Conservation (phyloP, 805 yeast species). For the Wickerhamiella azymoides region DNA sequence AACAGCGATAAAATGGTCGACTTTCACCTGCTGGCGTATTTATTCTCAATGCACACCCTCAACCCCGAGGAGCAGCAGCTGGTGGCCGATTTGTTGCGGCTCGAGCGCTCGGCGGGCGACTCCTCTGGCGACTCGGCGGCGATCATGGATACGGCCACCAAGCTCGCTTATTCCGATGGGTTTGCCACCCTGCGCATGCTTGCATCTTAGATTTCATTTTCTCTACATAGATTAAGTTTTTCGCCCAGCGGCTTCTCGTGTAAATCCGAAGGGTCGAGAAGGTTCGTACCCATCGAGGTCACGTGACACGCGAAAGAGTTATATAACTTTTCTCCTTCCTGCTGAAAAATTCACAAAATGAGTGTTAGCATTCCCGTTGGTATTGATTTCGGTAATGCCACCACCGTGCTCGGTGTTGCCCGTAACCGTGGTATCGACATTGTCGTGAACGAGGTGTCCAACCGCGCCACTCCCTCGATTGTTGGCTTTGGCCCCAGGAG, state of each 20-base stretch:
- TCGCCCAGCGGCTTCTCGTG: no score
- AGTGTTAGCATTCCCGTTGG: slow-evolving; percentile 40
- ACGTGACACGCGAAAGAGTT: not conserved
- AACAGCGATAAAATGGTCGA: slow-evolving; percentile 32
- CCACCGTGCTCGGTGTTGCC: slow-evolving; percentile 84
- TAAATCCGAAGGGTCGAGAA: not conserved
- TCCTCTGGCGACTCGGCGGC: slow-evolving; percentile 24
- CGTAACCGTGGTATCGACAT: slow-evolving; percentile 97
- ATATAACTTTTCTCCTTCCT: not conserved
- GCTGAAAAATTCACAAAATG: slow-evolving; percentile 11
- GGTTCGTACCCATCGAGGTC: not conserved
- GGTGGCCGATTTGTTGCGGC: slow-evolving; percentile 27
- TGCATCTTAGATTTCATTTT: slow-evolving; percentile 1
- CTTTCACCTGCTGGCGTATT: slow-evolving; percentile 59
- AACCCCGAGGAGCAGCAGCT: slow-evolving; percentile 39
- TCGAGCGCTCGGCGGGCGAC: slow-evolving; percentile 1
- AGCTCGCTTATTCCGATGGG: slow-evolving; percentile 15
- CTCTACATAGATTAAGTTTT: not conserved
- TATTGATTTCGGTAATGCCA: slow-evolving; percentile 92
- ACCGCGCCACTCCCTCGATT: slow-evolving; percentile 85
- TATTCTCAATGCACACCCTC: slow-evolving; percentile 44
- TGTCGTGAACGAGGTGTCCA: slow-evolving; percentile 95
- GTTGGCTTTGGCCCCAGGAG: slow-evolving; percentile 84
- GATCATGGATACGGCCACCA: slow-evolving; percentile 10
- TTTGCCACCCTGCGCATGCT: slow-evolving; percentile 15